Evolutionary conservation across 75 land plant species (phyloP).

Genomic region (Picea sitchensis): DNA sequence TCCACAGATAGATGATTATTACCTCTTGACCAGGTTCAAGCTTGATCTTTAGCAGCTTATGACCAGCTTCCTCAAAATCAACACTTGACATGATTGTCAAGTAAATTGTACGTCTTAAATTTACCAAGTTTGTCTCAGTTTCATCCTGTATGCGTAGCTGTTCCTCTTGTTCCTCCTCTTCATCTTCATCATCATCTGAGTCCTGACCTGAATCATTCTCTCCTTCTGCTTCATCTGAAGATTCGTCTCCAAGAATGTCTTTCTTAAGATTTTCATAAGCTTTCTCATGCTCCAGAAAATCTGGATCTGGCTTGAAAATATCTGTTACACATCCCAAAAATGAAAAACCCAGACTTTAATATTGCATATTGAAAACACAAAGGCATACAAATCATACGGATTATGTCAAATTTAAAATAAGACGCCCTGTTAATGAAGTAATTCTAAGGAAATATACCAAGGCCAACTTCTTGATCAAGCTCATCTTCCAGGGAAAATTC

Average conservation of each 20-base stretch:
- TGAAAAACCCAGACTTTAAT: neutral
- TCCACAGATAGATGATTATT: neutral
- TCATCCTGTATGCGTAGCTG: constrained; percentile 76
- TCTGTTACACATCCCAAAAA: constrained; percentile 32
- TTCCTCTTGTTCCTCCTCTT: constrained; percentile 72
- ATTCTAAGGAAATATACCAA: constrained; percentile 37
- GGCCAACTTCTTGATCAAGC: constrained; percentile 65
- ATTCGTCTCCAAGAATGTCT: constrained; percentile 72
- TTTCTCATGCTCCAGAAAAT: constrained; percentile 73
- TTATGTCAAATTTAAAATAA: neutral
- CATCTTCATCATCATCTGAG: constrained; percentile 70
- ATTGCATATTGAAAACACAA: neutral
- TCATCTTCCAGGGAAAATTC: constrained; percentile 75
- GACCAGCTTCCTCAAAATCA: constrained; percentile 97
- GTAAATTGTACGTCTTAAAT: constrained; percentile 88
- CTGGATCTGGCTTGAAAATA: constrained; percentile 75
- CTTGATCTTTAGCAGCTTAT: constrained; percentile 88
- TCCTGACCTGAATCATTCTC: constrained; percentile 49
- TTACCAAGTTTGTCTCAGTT: constrained; percentile 90
- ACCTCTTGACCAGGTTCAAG: constrained; percentile 97
- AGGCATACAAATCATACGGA: neutral
- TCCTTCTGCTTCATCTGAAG: constrained; percentile 54
- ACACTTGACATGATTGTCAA: constrained; percentile 98
- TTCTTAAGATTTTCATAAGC: constrained; percentile 72
- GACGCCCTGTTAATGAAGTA: neutral